These are phyloP conservation scores for Neopestalotiopsis sp. DNA, from an alignment of 2,329 filamentous ascomycete species.

Conservation along the genomic window DNA sequence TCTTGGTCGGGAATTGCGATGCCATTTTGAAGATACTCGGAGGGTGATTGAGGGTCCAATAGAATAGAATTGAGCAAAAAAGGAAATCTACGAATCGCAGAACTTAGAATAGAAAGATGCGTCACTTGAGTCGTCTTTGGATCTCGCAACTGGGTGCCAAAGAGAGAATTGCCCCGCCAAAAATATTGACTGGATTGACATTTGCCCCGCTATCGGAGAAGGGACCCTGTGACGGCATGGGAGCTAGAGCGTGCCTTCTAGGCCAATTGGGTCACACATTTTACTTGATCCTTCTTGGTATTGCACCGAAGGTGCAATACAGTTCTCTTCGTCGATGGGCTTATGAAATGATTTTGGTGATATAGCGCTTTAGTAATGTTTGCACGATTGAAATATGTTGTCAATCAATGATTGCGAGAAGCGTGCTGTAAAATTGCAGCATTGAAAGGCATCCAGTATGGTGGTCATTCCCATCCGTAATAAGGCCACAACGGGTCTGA, in stretches of 20 bases:
- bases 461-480: too few species aligned
- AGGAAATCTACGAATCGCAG: neutral
- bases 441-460: too few species aligned
- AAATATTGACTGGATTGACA: slow-evolving; percentile 16
- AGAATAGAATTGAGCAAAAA: neutral
- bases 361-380: too few species aligned
- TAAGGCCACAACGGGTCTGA: too few species aligned
- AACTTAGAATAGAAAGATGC: neutral
- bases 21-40: slow-evolving; percentile 28
- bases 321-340: too few species aligned
- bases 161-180: slow-evolving; percentile 20
- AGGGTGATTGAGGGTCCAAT: neutral
- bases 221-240: neutral
- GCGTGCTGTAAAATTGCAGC: too few species aligned
- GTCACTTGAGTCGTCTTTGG: neutral
- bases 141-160: neutral
- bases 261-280: neutral
- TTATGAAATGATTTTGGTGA: too few species aligned
- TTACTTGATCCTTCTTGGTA: neutral
- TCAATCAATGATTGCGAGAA: too few species aligned
- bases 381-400: too few species aligned
- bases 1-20: slow-evolving; percentile 59
- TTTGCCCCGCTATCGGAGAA: slow-evolving; percentile 19
- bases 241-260: too few species aligned
- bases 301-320: too few species aligned